Evolutionary conservation across 305 asterid genomes (phyloP), one percentile per base, ranked within the genome.

Genomic region (Petunia hybrid): DNA sequence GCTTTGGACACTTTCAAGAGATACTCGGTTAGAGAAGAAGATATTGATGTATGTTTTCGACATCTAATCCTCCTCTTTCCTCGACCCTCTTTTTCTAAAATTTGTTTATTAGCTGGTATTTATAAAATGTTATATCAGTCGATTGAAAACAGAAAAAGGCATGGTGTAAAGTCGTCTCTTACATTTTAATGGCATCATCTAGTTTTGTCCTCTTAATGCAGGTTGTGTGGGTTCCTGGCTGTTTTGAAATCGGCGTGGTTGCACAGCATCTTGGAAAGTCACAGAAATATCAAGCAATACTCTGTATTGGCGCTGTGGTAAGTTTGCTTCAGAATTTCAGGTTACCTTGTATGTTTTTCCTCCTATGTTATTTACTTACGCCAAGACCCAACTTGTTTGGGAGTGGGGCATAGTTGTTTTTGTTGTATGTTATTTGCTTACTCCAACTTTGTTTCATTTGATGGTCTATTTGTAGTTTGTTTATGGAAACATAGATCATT

Each of bases 221-320:
- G 97, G 97, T 93, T 85, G 90, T 90, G 8, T 91, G 97, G 97
- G 97, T 93, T 82, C 97, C 98, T 48, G 98, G 98, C 71, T 82
- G 92, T 83, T 93, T 90, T 85, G 97, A 93, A 82, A 91, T 93
- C 60, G 94, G 97, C 5, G 63, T 92, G 56, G 91, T 90, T 76
- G 97, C 95, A 6, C 91, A 89, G 86, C 88, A 85, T 81, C 94
- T 93, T 74, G 98, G 97, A 70, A 91, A 89, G 80, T 90, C 94
- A 9, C 59, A 66, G 64, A 92, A 93, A 78, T 93, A 92, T 73
- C 91, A 93, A 10, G 93, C 95, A 22, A 81, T 93, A 42, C 70
- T 93, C 88, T 93, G 98, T 68, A 93, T 93, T 80, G 98, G 98
- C 62, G 97, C 98, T 77, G 98, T 93, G 94, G 98, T 93, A 84